Evolutionary conservation across 164 flowering plant species (phyloP).

Genomic region (Vitis amurensis): DNA sequence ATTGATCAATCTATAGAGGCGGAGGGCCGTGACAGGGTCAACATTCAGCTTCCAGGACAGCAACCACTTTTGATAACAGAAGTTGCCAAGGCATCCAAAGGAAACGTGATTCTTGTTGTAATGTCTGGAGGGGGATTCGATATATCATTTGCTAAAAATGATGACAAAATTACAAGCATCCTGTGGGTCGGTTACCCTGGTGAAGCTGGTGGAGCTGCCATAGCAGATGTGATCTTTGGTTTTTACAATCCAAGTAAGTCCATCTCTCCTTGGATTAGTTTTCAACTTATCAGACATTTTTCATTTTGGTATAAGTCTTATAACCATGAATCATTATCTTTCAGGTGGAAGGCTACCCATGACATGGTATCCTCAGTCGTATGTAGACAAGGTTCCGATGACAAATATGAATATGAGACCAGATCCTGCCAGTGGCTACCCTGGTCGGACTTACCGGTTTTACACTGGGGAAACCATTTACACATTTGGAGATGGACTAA

Average conservation of each 20-base stretch:
- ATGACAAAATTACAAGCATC: slow-evolving; percentile 65
- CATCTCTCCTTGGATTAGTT: too few relatives aligned
- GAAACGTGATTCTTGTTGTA: slow-evolving; percentile 80
- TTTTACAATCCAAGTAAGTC: too few relatives aligned
- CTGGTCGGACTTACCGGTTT: slow-evolving; percentile 88
- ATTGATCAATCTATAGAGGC: slow-evolving; percentile 72
- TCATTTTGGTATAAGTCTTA: too few relatives aligned
- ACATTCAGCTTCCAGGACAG: slow-evolving; percentile 72
- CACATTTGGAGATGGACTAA: slow-evolving; percentile 82
- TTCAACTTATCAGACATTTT: too few relatives aligned
- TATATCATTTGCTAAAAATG: slow-evolving; percentile 62
- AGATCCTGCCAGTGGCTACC: slow-evolving; percentile 73
- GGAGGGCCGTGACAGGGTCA: slow-evolving; percentile 66
- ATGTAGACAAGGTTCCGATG: slow-evolving; percentile 73
- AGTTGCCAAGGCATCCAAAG: slow-evolving; percentile 71
- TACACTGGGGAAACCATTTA: slow-evolving; percentile 78
- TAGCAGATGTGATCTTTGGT: too few relatives aligned
- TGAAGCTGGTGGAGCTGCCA: slow-evolving; percentile 45
- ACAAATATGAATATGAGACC: slow-evolving; percentile 98
- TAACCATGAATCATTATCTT: too few relatives aligned
- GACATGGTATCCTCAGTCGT: too few relatives aligned
- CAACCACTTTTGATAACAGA: slow-evolving; percentile 52
- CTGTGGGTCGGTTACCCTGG: slow-evolving; percentile 99
- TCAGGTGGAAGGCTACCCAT: too few relatives aligned
- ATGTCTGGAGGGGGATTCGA: slow-evolving; percentile 94